A percentile compares a stretch with the other conserved stretches of the same genome.
Conservation (phyloP, 257 asterid species). For the Jasminum sambac region DNA sequence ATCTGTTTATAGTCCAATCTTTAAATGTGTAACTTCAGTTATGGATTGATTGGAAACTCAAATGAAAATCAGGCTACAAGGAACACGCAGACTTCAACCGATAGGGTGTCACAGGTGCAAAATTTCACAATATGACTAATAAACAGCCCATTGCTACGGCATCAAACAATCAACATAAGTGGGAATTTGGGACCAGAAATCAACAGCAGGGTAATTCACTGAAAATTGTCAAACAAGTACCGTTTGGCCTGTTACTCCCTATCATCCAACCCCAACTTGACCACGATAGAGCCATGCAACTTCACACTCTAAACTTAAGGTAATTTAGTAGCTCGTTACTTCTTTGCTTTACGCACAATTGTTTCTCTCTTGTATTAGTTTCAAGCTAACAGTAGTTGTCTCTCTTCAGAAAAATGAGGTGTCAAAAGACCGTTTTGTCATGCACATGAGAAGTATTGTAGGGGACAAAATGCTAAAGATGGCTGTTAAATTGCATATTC, state of each 20-base stretch:
- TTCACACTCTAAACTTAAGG: conserved; percentile 77
- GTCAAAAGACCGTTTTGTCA: conserved; percentile 74
- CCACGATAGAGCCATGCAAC: conserved; percentile 88
- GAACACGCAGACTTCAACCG: no score
- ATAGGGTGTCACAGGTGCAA: no score
- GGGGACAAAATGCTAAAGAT: conserved; percentile 93
- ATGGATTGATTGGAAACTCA: conserved; percentile 22
- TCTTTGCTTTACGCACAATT: conserved; percentile 18
- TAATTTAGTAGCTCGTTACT: conserved; percentile 28
- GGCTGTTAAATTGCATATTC: conserved; percentile 85
- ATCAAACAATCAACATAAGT: conserved; percentile 32
- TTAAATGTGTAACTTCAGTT: conserved; percentile 12
- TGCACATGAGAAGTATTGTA: conserved; percentile 79
- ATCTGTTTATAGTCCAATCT: conserved; percentile 14
- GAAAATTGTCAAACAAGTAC: conserved; percentile 81
- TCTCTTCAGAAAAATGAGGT: conserved; percentile 78
- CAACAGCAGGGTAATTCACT: conserved; percentile 39
- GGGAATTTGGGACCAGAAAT: conserved; percentile 35
- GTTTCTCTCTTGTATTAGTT: conserved; percentile 13
- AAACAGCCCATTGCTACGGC: conserved; percentile 39
- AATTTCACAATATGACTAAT: no score
- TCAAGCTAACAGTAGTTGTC: conserved; percentile 22
- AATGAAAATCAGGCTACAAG: conserved; percentile 52
- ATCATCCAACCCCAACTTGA: conserved; percentile 86
- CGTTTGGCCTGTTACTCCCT: conserved; percentile 89